Percentiles rank a stretch among this genome's conserved stretches.
Conservation (phyloP, 805 yeast species). For the Pichia nanzhaoensis region DNA sequence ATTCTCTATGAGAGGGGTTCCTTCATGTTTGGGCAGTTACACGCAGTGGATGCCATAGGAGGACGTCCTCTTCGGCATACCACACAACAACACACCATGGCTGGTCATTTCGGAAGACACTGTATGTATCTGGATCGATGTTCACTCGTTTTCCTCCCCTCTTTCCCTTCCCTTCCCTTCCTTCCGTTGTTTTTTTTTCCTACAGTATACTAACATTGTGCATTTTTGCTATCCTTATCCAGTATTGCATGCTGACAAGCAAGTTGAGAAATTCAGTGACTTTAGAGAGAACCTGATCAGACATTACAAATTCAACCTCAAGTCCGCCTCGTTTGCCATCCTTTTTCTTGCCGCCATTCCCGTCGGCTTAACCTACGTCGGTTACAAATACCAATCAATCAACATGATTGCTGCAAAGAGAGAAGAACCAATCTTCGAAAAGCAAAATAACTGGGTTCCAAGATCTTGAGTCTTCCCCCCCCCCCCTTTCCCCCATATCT, state of each 20-base stretch:
- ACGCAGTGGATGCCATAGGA: too few relatives aligned
- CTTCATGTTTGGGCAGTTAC: too few relatives aligned
- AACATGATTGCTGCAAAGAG: constrained; percentile 27
- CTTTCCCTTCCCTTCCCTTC: neutral
- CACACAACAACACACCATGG: constrained; percentile 17
- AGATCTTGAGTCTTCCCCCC: constrained; percentile 17
- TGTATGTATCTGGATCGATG: constrained; percentile 18
- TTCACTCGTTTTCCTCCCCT: neutral
- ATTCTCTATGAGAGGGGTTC: too few relatives aligned
- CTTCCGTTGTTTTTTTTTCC: too few relatives aligned
- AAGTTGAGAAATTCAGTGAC: constrained; percentile 26
- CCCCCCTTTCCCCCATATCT: too few relatives aligned
- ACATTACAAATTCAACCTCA: constrained; percentile 27
- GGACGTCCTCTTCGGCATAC: too few relatives aligned
- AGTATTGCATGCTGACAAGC: constrained; percentile 29
- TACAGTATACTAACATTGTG: neutral
- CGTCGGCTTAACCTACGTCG: constrained; percentile 27
- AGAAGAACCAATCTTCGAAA: constrained; percentile 23
- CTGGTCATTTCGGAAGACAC: constrained; percentile 30
- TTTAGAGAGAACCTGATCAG: constrained; percentile 28
- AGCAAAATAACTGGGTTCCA: constrained; percentile 24
- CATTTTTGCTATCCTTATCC: neutral
- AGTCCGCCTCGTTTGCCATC: constrained; percentile 24
- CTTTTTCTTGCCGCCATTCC: constrained; percentile 29
- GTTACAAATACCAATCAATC: constrained; percentile 27